These are phyloP conservation scores for Botrytis porri DNA, from an alignment of 2,329 filamentous ascomycete genomes.

Conservation along the genomic window DNA sequence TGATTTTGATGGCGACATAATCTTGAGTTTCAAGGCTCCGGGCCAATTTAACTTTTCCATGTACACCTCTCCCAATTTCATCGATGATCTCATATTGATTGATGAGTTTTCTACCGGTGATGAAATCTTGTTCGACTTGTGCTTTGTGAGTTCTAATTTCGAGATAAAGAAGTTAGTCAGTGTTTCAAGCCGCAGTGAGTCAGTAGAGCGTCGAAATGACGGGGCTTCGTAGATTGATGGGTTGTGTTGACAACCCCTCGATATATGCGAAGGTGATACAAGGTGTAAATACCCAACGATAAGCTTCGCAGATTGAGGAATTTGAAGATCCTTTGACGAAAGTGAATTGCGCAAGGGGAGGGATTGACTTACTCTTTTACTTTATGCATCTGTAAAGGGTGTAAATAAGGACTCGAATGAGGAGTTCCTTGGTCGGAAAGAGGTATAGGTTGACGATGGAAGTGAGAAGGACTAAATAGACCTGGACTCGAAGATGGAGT, in stretches of 20 bases:
- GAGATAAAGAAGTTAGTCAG: slow-evolving; percentile 27
- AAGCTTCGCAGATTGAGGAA: neutral
- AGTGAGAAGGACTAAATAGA: slow-evolving; percentile 54
- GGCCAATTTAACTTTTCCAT: slow-evolving; percentile 96
- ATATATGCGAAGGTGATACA: neutral
- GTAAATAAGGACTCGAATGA: slow-evolving; percentile 59
- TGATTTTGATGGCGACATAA: slow-evolving; percentile 96
- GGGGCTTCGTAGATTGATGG: neutral
- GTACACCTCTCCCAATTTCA: slow-evolving; percentile 91
- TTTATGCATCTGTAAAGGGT: slow-evolving; percentile 68
- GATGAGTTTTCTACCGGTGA: slow-evolving; percentile 91
- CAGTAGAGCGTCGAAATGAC: neutral
- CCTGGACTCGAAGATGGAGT: slow-evolving; percentile 61
- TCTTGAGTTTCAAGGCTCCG: slow-evolving; percentile 72
- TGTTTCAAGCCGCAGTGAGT: neutral
- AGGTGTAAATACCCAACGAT: neutral
- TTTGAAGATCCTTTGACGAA: neutral
- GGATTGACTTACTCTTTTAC: slow-evolving; percentile 67
- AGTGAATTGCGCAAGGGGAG: neutral
- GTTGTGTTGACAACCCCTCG: neutral
- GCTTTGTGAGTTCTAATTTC: slow-evolving; percentile 76
- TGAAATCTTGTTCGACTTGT: slow-evolving; percentile 81
- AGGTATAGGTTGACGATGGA: slow-evolving; percentile 37
- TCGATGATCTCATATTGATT: slow-evolving; percentile 98
- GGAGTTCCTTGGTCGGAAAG: slow-evolving; percentile 50